Conservation (phyloP, 768 basidiomycete genomes). For the Pleurotus ostreatus region DNA sequence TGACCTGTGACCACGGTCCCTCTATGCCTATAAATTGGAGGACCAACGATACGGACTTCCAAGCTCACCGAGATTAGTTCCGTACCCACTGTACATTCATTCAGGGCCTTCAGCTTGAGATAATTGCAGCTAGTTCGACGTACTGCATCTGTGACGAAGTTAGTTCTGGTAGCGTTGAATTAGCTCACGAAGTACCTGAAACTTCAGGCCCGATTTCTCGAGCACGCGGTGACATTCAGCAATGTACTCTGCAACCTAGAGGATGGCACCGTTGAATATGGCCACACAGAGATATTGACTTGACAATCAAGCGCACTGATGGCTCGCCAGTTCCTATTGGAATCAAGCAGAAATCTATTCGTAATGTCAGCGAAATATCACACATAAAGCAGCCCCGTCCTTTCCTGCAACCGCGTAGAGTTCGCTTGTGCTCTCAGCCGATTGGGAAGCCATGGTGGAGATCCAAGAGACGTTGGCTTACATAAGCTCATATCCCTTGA, state of each 20-base stretch:
- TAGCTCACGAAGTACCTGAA: slow-evolving; percentile 47
- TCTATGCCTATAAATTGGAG: slow-evolving; percentile 33
- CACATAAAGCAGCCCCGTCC: not conserved
- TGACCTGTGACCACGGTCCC: slow-evolving; percentile 84
- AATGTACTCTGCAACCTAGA: slow-evolving; percentile 70
- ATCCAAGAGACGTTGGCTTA: slow-evolving; percentile 4
- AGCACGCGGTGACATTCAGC: slow-evolving; percentile 83
- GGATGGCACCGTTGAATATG: slow-evolving; percentile 5
- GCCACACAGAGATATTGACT: not conserved
- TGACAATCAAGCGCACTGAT: slow-evolving; percentile 41
- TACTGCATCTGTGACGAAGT: slow-evolving; percentile 58
- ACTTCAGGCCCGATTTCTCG: slow-evolving; percentile 77
- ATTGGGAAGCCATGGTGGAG: slow-evolving; percentile 8
- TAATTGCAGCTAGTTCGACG: slow-evolving; percentile 19
- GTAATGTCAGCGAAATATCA: slow-evolving; percentile 2
- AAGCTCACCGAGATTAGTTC: slow-evolving; percentile 75
- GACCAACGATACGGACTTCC: not conserved
- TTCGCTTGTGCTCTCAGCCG: slow-evolving; percentile 23
- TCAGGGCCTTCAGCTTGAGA: not conserved
- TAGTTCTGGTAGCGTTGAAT: slow-evolving; percentile 7
- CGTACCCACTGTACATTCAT: slow-evolving; percentile 63
- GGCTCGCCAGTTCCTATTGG: slow-evolving; percentile 77
- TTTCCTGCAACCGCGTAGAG: slow-evolving; percentile 79
- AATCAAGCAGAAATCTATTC: slow-evolving; percentile 80
- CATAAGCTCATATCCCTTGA: not conserved